Conservation (phyloP, 257 asterid genomes). For the Solanum commersonii region DNA sequence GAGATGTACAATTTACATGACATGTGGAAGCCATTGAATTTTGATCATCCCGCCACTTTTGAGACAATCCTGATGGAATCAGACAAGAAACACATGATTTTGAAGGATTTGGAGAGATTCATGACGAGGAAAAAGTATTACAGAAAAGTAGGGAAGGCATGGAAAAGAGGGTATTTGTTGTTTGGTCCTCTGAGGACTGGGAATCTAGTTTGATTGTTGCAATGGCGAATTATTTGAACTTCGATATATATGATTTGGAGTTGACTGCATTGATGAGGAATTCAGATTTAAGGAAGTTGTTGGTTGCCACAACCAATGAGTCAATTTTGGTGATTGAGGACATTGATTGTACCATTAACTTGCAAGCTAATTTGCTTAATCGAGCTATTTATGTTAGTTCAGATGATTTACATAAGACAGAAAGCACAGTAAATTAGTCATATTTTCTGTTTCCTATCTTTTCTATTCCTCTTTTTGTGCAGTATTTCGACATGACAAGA, state of each 20-base stretch:
- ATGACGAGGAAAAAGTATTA: slow-evolving; percentile 6
- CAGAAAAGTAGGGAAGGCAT: slow-evolving; percentile 20
- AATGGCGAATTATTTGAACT: not conserved
- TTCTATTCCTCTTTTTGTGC: not conserved
- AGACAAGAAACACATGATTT: not conserved
- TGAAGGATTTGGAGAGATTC: slow-evolving; percentile 13
- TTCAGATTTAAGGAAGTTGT: not conserved
- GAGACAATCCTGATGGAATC: slow-evolving; percentile 16
- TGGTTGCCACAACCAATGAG: too few relatives aligned
- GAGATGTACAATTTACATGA: too few relatives aligned
- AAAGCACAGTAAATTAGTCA: not conserved
- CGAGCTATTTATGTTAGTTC: not conserved
- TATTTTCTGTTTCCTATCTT: not conserved
- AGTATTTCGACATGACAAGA: not conserved
- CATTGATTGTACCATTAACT: slow-evolving; percentile 9
- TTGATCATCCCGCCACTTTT: slow-evolving; percentile 22
- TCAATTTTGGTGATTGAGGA: too few relatives aligned
- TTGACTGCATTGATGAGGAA: not conserved
- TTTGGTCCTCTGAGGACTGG: slow-evolving; percentile 3
- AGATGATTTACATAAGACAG: not conserved
- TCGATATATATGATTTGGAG: slow-evolving; percentile 5
- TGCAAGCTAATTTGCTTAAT: not conserved
- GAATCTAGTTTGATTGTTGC: not conserved
- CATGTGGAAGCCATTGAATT: slow-evolving; percentile 1
- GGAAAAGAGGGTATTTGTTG: slow-evolving; percentile 23